phyloP scores from a whole-genome alignment of 129 eudicot genomes.

The Cynara cardunculus region DNA sequence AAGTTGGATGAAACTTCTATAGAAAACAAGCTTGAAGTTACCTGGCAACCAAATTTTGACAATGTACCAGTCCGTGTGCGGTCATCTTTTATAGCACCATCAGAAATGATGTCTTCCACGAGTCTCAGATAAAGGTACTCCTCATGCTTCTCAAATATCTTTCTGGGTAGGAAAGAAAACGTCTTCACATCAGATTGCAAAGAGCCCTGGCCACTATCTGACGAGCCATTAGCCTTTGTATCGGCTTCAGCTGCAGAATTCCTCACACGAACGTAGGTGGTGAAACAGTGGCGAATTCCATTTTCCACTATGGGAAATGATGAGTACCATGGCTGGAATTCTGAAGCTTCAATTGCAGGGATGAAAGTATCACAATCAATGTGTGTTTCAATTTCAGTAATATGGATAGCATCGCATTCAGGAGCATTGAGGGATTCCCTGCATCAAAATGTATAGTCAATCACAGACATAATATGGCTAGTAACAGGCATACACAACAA shows the following conservation, averaged over 20 bases:
- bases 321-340: slow-evolving; percentile 65
- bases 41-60: slow-evolving; percentile 77
- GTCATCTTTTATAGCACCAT: slow-evolving; percentile 52
- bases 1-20: neutral
- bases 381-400: slow-evolving; percentile 52
- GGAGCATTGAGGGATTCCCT: slow-evolving; percentile 72
- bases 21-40: neutral
- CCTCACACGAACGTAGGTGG: slow-evolving; percentile 52
- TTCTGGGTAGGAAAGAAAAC: slow-evolving; percentile 31
- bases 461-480: neutral
- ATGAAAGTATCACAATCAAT: slow-evolving; percentile 70
- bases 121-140: slow-evolving; percentile 55
- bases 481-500: too few relatives aligned
- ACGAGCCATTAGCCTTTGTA: neutral
- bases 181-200: slow-evolving; percentile 15
- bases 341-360: slow-evolving; percentile 52
- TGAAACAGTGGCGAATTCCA: slow-evolving; percentile 38
- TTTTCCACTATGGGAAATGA: slow-evolving; percentile 54
- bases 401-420: slow-evolving; percentile 71
- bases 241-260: slow-evolving; percentile 2
- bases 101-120: slow-evolving; percentile 50
- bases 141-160: slow-evolving; percentile 59
- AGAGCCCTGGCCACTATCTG: neutral
- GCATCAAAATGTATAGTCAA: slow-evolving; percentile 11
- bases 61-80: slow-evolving; percentile 70